These are phyloP conservation scores for Hypoxylon sp. DNA, from an alignment of 2,329 filamentous ascomycete species.

Conservation along the genomic window DNA sequence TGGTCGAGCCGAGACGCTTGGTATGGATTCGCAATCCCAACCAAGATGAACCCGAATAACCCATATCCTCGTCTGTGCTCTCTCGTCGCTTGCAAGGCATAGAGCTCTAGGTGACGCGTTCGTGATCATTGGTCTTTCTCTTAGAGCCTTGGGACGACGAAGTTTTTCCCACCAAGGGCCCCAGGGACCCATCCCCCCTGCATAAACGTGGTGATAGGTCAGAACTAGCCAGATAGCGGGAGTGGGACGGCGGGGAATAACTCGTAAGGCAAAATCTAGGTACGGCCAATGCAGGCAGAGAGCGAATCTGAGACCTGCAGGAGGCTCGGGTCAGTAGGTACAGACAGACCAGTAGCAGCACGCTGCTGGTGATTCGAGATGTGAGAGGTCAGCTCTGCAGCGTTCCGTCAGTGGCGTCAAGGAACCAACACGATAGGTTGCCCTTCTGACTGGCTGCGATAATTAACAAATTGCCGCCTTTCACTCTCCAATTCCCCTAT, in stretches of 20 bases:
- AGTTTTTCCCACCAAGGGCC: background rate
- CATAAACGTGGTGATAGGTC: constrained; percentile 30
- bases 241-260: constrained; percentile 23
- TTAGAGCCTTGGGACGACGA: no score
- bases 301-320: constrained; percentile 31
- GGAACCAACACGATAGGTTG: constrained; percentile 33
- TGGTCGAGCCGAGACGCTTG: background rate
- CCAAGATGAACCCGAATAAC: background rate
- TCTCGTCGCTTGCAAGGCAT: background rate
- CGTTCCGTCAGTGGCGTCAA: constrained; percentile 17
- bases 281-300: constrained; percentile 16
- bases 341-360: constrained; percentile 33
- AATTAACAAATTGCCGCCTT: constrained; percentile 15
- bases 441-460: constrained; percentile 24
- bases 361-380: constrained; percentile 22
- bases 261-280: constrained; percentile 22
- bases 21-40: constrained; percentile 15
- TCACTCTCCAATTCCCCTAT: no score
- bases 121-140: constrained; percentile 10
- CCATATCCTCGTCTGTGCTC: constrained; percentile 6
- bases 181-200: constrained; percentile 12
- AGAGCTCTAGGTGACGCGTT: constrained; percentile 20
- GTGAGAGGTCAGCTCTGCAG: constrained; percentile 34
- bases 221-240: no score
- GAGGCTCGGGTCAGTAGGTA: background rate